Evolutionary conservation across 31 red algal genomes (phyloP), one percentile per base, ranked within the genome.

Genomic region (Porphyra umbilicalis): DNA sequence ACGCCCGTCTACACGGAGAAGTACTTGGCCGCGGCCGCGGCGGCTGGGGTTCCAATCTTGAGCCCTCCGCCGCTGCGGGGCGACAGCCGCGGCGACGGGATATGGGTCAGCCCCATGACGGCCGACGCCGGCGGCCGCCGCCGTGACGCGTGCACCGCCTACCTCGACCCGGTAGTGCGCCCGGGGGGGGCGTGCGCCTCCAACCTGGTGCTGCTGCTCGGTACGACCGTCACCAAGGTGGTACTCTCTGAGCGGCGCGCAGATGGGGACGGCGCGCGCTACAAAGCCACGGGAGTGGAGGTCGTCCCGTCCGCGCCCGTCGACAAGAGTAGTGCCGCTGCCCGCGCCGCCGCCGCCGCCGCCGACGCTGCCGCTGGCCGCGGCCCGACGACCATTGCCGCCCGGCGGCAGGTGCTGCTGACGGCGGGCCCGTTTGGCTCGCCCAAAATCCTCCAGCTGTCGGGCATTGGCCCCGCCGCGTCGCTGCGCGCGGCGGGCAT

Each of bases 401-500:
- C 79, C 13, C 35, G 39, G 6, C 68, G 37, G 39, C 87, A 89
- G 74, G 83, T 94, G 6, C 42, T 94, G 75, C 8, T 89, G 38
- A 71, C 86, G 0, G 92, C 92, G 33, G 92, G 92, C 80, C 81
- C 92, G 35, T 94, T 84, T 76, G 82, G 82, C 14, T 87, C 83
- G 34, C 83, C 92, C 6, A 80, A 85, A 32, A 25, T 94, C n/a
- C 79, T 94, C 30, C 84, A 84, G 80, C 83, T 81, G 6, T 94
- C 92, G 34, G 92, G 92, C 11, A 83, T 90, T 77, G 92, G 92
- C 14, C 78, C 83, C n/a, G 33, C 46, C 35, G 34, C 68, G 7
- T 35, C 88, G 6, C 40, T 94, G 29, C 79, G 76, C 8, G 34
- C 36, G 46, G 83, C 78, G n/a, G 84, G 83, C 0, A 83, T 91